These are phyloP conservation scores for Fusarium zealandicum DNA, from an alignment of 2,329 filamentous ascomycete genomes.

Conservation along the genomic window DNA sequence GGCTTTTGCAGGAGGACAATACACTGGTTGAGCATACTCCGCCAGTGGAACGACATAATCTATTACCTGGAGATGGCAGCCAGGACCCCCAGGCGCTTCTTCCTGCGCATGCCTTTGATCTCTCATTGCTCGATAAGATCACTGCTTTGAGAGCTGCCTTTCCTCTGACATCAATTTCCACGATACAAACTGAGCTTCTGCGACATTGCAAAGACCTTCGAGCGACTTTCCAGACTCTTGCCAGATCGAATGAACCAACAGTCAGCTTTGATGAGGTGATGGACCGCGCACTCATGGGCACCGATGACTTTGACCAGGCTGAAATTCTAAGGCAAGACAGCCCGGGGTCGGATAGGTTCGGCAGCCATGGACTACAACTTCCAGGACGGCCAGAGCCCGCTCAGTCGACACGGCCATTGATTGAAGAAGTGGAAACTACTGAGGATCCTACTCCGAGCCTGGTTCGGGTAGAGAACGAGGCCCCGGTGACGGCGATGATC, in stretches of 20 bases:
- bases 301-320: constrained; percentile 2
- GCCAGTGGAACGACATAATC: constrained; percentile 1
- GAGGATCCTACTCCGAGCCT: constrained; percentile 2
- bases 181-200: constrained; percentile 48
- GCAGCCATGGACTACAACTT: constrained; percentile 13
- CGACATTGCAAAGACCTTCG: constrained; percentile 47
- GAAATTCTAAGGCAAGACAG: constrained; percentile 5
- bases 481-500: not conserved
- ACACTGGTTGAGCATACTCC: constrained; percentile 18
- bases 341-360: constrained; percentile 6
- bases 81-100: not conserved
- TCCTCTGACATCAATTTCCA: constrained; percentile 47
- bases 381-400: constrained; percentile 2
- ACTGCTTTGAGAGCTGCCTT: constrained; percentile 53
- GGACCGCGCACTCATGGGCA: constrained; percentile 39
- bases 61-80: constrained; percentile 3
- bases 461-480: not conserved
- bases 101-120: constrained; percentile 6
- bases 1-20: constrained; percentile 36
- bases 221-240: constrained; percentile 49
- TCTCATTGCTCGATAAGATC: constrained; percentile 44
- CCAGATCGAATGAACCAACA: constrained; percentile 43
- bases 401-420: constrained; percentile 40
- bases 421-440: constrained; percentile 38
- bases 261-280: constrained; percentile 46